A percentile compares a stretch with the other conserved stretches of the same genome.
phyloP scores from a whole-genome alignment of 1,139 yeast genomes.

The Candida sanyaensis region DNA sequence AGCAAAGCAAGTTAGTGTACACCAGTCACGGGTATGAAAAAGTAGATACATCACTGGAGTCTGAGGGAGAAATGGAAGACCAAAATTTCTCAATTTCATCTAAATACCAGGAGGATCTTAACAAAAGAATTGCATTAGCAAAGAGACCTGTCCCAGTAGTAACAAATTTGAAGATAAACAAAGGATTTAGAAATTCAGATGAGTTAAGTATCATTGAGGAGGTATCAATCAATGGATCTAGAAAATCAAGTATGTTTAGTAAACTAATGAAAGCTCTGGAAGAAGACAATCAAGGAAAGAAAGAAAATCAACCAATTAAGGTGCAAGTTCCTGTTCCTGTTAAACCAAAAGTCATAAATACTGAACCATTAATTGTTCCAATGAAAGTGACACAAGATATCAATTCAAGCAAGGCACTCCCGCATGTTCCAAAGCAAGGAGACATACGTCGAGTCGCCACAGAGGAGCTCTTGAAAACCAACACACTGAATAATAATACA shows the following conservation, averaged over 20 bases:
- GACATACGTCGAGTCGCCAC: too few species aligned
- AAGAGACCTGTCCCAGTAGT: conserved; percentile 23
- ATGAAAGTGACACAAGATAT: not conserved
- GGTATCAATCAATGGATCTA: conserved; percentile 31
- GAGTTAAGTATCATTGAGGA: conserved; percentile 50
- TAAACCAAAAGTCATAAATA: not conserved
- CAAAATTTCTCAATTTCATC: not conserved
- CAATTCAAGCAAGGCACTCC: not conserved
- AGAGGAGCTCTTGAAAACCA: too few species aligned
- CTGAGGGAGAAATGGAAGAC: conserved; percentile 18
- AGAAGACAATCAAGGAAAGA: not conserved
- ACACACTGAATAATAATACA: not conserved
- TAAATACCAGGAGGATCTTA: conserved; percentile 5
- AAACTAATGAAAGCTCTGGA: not conserved
- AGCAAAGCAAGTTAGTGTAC: conserved; percentile 31
- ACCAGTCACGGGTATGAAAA: conserved; percentile 42
- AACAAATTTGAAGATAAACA: conserved; percentile 18
- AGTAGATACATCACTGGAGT: conserved; percentile 30
- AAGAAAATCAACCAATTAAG: not conserved
- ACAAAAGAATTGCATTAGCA: conserved; percentile 12
- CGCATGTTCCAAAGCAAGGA: not conserved
- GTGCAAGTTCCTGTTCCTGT: not conserved
- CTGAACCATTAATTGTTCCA: not conserved
- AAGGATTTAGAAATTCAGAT: conserved; percentile 22
- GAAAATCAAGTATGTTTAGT: conserved; percentile 28